These are phyloP conservation scores for Cornus florida DNA, from an alignment of 148 eudicot genomes.

Conservation along the genomic window DNA sequence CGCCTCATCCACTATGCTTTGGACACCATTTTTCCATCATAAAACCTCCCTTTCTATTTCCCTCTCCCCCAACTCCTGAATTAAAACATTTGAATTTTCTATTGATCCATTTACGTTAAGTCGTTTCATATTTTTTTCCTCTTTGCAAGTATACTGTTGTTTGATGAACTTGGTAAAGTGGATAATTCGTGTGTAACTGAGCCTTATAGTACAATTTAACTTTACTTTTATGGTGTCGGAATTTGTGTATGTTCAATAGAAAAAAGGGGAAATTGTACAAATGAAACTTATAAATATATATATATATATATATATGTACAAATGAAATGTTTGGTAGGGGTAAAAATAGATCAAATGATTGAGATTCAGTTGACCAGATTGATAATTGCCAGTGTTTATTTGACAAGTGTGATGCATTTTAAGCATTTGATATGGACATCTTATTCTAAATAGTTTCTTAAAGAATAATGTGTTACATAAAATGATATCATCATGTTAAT, in stretches of 20 bases:
- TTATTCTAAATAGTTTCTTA: not conserved
- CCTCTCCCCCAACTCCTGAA: not conserved
- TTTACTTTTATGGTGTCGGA: not conserved
- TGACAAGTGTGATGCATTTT: too few relatives aligned
- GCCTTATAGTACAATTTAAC: not conserved
- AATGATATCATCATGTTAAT: too few relatives aligned
- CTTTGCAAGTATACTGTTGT: not conserved
- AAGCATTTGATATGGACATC: not conserved
- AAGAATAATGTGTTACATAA: not conserved
- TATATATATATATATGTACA: too few relatives aligned
- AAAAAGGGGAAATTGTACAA: not conserved
- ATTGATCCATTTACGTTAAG: not conserved
- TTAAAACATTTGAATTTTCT: too few relatives aligned
- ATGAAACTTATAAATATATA: too few relatives aligned
- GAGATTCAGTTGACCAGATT: not conserved
- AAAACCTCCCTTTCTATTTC: too few relatives aligned
- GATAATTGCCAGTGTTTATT: not conserved
- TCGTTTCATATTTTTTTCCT: not conserved
- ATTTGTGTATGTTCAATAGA: not conserved
- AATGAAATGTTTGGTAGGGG: not conserved
- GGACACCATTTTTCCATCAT: too few relatives aligned
- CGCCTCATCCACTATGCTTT: not conserved
- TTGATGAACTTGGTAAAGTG: not conserved
- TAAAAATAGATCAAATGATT: too few relatives aligned
- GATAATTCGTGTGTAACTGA: not conserved